Conservation (phyloP, 1,284 basidiomycete species). For the Neolentinus lepideus region DNA sequence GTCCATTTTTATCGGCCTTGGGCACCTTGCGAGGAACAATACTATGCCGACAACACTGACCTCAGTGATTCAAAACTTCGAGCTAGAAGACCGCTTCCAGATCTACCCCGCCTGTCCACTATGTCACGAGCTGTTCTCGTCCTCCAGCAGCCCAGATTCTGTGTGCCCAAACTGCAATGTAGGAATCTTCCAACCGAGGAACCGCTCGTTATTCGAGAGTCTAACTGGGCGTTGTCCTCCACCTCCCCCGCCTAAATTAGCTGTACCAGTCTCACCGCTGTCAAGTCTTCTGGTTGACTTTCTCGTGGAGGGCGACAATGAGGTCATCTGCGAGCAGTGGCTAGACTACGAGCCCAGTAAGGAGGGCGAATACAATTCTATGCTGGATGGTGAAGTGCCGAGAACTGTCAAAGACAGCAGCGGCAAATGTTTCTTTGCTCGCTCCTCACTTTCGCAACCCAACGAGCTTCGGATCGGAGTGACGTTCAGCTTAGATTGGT, state of each 20-base stretch:
- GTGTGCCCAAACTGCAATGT: background rate
- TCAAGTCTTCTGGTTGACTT: background rate
- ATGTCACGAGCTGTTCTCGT: constrained; percentile 13
- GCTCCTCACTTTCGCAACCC: background rate
- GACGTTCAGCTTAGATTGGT: background rate
- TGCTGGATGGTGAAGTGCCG: background rate
- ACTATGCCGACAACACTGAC: constrained; percentile 14
- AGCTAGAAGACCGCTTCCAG: constrained; percentile 16
- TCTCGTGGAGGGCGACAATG: background rate
- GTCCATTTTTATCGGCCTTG: constrained; percentile 14
- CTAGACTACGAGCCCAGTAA: background rate
- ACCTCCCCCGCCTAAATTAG: background rate
- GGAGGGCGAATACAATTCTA: background rate
- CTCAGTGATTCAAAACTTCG: constrained; percentile 14
- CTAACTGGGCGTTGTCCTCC: background rate
- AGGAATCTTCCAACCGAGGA: background rate
- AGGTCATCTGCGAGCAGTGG: background rate
- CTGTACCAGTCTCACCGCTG: background rate
- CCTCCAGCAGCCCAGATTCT: background rate
- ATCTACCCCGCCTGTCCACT: constrained; percentile 14
- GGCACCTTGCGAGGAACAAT: constrained; percentile 8
- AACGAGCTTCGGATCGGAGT: background rate
- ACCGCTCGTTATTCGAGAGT: background rate
- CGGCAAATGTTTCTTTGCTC: background rate
- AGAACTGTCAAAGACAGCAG: background rate